phyloP scores from a whole-genome alignment of 2,329 filamentous ascomycete species.

The Zelopaecilomyces penicillatus region DNA sequence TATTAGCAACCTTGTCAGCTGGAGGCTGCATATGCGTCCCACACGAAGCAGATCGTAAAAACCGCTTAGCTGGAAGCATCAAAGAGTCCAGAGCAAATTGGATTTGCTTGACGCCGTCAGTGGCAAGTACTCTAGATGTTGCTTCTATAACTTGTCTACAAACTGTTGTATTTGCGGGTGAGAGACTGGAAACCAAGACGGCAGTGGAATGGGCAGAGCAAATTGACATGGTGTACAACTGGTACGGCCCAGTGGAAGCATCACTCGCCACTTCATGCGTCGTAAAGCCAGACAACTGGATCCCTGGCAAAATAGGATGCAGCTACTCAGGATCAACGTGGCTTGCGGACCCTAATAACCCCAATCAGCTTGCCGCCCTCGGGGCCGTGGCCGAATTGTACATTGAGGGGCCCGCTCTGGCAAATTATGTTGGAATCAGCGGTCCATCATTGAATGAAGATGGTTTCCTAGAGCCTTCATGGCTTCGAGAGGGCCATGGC shows the following conservation, averaged over 20 bases:
- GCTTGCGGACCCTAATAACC: slow-evolving; percentile 1
- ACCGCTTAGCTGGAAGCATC: not conserved
- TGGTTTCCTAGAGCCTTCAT: not conserved
- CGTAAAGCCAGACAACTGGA: not conserved
- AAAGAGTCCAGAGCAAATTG: not conserved
- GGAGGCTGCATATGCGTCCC: not conserved
- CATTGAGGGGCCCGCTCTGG: slow-evolving; percentile 3
- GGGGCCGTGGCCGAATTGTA: slow-evolving; percentile 2
- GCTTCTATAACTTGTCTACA: not conserved
- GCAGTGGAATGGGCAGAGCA: slow-evolving; percentile 1
- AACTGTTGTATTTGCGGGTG: not conserved
- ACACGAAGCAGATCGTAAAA: not conserved
- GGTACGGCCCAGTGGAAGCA: slow-evolving; percentile 4
- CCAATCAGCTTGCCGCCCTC: not conserved
- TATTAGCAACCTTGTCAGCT: not conserved
- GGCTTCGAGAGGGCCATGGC: not conserved
- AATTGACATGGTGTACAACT: slow-evolving; percentile 1
- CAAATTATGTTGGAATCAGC: not conserved
- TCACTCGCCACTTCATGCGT: not conserved
- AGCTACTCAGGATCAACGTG: not conserved
- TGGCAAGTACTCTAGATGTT: not conserved
- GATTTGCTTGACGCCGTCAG: not conserved
- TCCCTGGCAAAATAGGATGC: not conserved
- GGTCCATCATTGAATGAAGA: not conserved
- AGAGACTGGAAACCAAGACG: not conserved